Evolutionary conservation across 768 basidiomycete species (phyloP), one percentile per base, ranked within the genome.

Genomic region (Hydnum rufescens): DNA sequence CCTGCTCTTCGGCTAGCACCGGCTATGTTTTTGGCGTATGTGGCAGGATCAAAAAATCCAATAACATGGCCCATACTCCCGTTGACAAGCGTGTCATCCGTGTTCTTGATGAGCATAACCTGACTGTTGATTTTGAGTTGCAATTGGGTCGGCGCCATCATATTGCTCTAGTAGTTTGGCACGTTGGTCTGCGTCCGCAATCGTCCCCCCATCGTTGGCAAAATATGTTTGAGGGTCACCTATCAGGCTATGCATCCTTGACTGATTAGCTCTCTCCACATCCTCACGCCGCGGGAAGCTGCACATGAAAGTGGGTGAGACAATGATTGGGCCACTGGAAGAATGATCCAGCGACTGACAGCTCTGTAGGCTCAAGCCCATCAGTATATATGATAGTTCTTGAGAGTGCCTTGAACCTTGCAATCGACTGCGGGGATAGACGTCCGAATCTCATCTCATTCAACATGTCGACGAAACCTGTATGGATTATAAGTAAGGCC

Each of bases 391-490:
- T 54, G 19, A 92, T 77, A n/a, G 70, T 64, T 31, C 90, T 70
- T 1, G 75, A 71, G n/a, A 97, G 69, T 0, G 66, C 67, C 57
- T 64, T 74, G 70, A 97, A 96, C 52, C 72, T 77, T 30, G 60
- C 53, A 54, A 89, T 78, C 0, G 89, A 90, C 22, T 68, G 66
- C 2, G 60, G 55, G 0, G 78, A 73, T 30, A 97, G 65, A 18
- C 58, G 67, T 2, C 95, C 95, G 59, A 88, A 93, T 16, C 95
- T 78, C 95, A 97, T 97, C 64, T 97, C 90, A 62, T 96, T 99
- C 49, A 97, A 70, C 89, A 97, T 97, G 64, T 86, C 73, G 49
- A 99, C 76, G 61, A 99, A 96, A 51, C 78, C 89, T 89, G 62
- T 31, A 42, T 5, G 44, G n/a, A 31, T 47, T n/a, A 49, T 18